A percentile compares a stretch with the other conserved stretches of the same genome.
Conservation (phyloP, 495 filamentous ascomycete genomes). For the Penicillium coprophilum region DNA sequence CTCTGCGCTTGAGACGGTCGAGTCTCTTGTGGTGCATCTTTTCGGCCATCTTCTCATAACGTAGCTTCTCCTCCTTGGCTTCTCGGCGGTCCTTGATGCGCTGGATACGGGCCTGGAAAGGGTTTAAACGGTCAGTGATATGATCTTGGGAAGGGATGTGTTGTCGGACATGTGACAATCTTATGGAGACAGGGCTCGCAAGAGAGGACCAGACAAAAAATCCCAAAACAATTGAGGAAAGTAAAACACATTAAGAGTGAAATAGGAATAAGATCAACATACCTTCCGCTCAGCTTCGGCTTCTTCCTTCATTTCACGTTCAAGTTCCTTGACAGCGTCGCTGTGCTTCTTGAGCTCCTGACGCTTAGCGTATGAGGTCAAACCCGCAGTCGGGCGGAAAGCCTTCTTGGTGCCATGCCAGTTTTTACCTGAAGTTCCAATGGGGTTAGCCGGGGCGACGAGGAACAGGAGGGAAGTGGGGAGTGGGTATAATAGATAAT, state of each 20-base stretch:
- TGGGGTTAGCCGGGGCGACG: constrained; percentile 21
- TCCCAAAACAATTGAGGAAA: not conserved
- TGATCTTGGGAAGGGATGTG: constrained; percentile 5
- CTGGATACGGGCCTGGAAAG: constrained; percentile 64
- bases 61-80: constrained; percentile 87
- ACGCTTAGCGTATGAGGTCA: constrained; percentile 77
- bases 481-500: constrained; percentile 7
- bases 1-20: constrained; percentile 86
- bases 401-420: constrained; percentile 81
- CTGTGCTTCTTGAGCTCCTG: constrained; percentile 61
- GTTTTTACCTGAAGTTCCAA: constrained; percentile 71
- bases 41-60: constrained; percentile 92
- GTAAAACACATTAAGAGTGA: not conserved
- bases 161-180: not conserved
- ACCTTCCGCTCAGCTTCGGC: constrained; percentile 88
- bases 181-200: constrained; percentile 8
- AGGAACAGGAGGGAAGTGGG: constrained; percentile 16
- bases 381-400: constrained; percentile 79
- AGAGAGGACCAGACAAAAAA: not conserved
- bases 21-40: constrained; percentile 97
- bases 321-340: constrained; percentile 77
- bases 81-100: constrained; percentile 78
- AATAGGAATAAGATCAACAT: constrained; percentile 17
- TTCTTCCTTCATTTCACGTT: constrained; percentile 94
- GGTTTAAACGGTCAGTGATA: constrained; percentile 9